Conservation (phyloP, 768 basidiomycete genomes). For the Boletus coccyginus region DNA sequence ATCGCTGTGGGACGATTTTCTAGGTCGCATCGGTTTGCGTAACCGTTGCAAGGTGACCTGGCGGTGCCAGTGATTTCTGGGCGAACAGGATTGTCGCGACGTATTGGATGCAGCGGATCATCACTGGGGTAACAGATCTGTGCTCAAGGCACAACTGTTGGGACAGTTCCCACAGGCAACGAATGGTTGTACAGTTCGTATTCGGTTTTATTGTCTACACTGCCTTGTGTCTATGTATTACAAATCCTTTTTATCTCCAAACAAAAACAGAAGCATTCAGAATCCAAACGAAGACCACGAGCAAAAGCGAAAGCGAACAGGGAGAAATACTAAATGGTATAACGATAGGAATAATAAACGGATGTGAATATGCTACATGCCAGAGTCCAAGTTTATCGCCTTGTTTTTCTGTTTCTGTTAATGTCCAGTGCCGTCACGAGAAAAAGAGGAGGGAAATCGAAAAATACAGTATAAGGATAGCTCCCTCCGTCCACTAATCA, state of each 20-base stretch:
- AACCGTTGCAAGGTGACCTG: background rate
- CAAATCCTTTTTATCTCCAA: constrained; percentile 3
- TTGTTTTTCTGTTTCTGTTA: constrained; percentile 18
- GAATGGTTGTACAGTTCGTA: constrained; percentile 5
- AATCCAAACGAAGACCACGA: constrained; percentile 1
- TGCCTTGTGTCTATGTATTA: constrained; percentile 18
- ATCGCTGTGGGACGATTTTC: background rate
- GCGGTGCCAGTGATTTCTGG: background rate
- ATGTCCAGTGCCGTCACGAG: constrained; percentile 5
- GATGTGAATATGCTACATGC: constrained; percentile 23
- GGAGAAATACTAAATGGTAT: constrained; percentile 12
- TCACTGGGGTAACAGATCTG: constrained; percentile 7
- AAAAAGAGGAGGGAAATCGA: background rate
- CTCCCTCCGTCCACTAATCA: constrained; percentile 10
- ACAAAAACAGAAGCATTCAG: background rate
- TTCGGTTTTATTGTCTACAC: constrained; percentile 15
- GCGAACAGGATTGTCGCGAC: background rate
- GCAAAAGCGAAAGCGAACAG: background rate
- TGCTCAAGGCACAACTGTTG: background rate
- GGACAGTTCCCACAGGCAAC: background rate
- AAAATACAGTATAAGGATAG: constrained; percentile 29
- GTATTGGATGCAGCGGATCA: background rate
- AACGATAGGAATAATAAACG: constrained; percentile 24
- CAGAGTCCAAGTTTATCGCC: constrained; percentile 8
- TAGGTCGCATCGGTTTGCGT: background rate